Evolutionary conservation across 768 basidiomycete species (phyloP).

Genomic region (Boletus pseudopeckii): DNA sequence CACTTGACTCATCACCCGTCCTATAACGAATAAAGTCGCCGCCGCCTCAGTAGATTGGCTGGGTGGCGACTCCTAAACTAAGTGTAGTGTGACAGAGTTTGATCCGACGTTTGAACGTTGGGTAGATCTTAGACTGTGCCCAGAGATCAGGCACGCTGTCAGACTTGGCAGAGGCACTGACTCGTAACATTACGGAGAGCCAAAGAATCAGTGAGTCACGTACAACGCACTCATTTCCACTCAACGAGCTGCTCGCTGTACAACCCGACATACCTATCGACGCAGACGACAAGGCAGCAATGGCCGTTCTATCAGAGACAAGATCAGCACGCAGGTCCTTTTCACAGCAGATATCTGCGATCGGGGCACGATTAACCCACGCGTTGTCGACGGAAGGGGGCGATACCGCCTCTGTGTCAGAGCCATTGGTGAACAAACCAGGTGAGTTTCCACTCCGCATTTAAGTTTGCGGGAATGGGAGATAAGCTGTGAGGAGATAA

Average conservation of each 20-base stretch:
- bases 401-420: background rate
- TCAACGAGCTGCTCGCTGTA: constrained; percentile 3
- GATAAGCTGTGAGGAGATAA: constrained; percentile 22
- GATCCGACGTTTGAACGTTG: too few relatives aligned
- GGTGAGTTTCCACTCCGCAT: constrained; percentile 6
- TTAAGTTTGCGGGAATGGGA: constrained; percentile 1
- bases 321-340: constrained; percentile 8
- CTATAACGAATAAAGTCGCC: too few relatives aligned
- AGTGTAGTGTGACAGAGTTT: too few relatives aligned
- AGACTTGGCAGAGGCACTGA: background rate
- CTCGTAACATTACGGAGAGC: background rate
- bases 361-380: constrained; percentile 15
- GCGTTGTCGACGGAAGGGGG: constrained; percentile 12
- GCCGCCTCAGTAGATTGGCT: too few relatives aligned
- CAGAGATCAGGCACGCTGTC: too few relatives aligned
- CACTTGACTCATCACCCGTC: too few relatives aligned
- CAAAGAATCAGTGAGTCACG: background rate
- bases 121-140: too few relatives aligned
- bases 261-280: constrained; percentile 3
- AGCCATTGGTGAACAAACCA: constrained; percentile 14
- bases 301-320: constrained; percentile 5
- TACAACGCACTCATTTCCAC: background rate
- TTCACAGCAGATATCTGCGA: constrained; percentile 18
- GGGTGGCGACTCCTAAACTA: too few relatives aligned
- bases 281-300: background rate